Evolutionary conservation across 805 yeast species (phyloP), one percentile per base, ranked within the genome.

Genomic region (Diddensiella caesifluorescens): DNA sequence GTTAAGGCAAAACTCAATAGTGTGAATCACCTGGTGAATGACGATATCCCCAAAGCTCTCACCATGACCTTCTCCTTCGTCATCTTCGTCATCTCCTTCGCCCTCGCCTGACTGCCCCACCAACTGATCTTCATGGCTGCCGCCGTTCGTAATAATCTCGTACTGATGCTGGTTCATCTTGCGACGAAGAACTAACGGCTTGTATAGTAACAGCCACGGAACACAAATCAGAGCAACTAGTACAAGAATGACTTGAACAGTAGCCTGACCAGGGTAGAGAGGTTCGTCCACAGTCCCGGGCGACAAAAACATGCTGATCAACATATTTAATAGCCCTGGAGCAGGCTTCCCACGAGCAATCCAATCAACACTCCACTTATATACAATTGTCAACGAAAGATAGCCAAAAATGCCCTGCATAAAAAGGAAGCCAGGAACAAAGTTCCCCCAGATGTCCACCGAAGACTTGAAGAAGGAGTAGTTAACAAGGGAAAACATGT

Each of bases 321-420:
- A 73, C 95, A 88, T 92, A 63, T 92, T 92, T 60, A 92, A 73
- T 57, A 92, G 70, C 37, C 95, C 89, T 22, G 98, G 98, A 2
- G 98, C 95, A 40, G 82, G 86, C 59, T 73, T 73, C 9, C 71
- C 82, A 41, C 77, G 72, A 22, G 75, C 81, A 42, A 77, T 68
- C 98, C 98, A 92, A 69, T 92, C 92, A 37, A 85, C 83, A 18
- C 80, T 68, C 98, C 98, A 92, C 65, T 92, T 92, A 72, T 86
- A 90, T 22, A 92, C 74, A 52, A 92, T 92, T 45, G 87, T 74
- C 51, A 89, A 62, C 0, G 95, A 76, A 47, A 92, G 70, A 62
- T 92, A 92, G 28, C 98, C 98, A 60, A 92, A 92, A 35, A 92
- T 90, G 39, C 95, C 83, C 64, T 88, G 95, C 96, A 92, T 87